These are phyloP conservation scores for Boletus sensibilis DNA, from an alignment of 768 basidiomycete genomes.

Conservation along the genomic window DNA sequence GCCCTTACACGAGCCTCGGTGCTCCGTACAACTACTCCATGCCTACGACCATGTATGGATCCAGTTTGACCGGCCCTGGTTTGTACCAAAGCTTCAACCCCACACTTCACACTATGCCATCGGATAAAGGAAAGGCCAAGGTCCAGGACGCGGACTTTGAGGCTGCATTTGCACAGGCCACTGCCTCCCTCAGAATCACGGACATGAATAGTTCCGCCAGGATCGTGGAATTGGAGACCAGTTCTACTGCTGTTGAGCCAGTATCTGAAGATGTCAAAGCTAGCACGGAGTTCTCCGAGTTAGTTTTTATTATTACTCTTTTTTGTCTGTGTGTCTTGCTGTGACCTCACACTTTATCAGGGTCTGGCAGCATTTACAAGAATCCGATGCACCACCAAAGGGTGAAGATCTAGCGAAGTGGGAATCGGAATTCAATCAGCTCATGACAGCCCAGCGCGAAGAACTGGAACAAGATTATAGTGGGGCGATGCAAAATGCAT, in stretches of 20 bases:
- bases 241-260: constrained; percentile 39
- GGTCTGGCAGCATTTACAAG: constrained; percentile 60
- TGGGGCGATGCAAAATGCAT: constrained; percentile 58
- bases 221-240: constrained; percentile 55
- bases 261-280: constrained; percentile 33
- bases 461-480: constrained; percentile 66
- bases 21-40: constrained; percentile 39
- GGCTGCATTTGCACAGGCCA: constrained; percentile 73
- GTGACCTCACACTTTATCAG: constrained; percentile 35
- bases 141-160: constrained; percentile 77
- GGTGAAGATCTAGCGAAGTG: constrained; percentile 70
- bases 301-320: constrained; percentile 17
- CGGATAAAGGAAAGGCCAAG: constrained; percentile 74
- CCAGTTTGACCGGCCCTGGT: constrained; percentile 33
- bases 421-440: constrained; percentile 80
- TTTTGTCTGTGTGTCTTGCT: neutral
- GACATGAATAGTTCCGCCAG: constrained; percentile 43
- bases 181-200: constrained; percentile 47
- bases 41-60: constrained; percentile 31
- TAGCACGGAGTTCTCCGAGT: constrained; percentile 55
- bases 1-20: constrained; percentile 37
- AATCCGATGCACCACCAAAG: constrained; percentile 55
- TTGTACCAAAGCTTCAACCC: constrained; percentile 35
- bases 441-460: constrained; percentile 68
- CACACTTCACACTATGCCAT: constrained; percentile 20